Conservation (phyloP, 306 rosid genomes). For the Begonia fuchsioides region DNA sequence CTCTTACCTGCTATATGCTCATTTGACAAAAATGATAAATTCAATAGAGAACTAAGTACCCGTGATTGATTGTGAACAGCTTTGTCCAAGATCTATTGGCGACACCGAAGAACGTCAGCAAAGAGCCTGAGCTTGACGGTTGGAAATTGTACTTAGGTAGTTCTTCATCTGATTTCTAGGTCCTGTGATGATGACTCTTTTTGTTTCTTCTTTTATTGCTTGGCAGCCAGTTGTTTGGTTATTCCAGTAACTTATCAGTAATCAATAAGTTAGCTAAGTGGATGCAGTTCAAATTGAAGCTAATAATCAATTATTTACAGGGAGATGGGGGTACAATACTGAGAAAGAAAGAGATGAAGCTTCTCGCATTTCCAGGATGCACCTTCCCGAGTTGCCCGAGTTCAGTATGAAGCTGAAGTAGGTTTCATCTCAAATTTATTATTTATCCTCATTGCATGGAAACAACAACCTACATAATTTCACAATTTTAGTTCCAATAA, state of each 20-base stretch:
- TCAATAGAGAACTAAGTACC: constrained; percentile 11
- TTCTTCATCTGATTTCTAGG: background rate
- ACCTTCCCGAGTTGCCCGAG: constrained; percentile 36
- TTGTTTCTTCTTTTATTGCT: background rate
- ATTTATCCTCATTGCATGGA: too few relatives aligned
- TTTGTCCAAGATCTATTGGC: constrained; percentile 83
- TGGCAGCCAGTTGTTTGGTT: background rate
- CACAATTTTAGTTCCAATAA: too few relatives aligned
- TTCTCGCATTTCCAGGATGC: constrained; percentile 46
- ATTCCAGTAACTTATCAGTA: background rate
- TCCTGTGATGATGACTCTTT: background rate
- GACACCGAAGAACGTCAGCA: constrained; percentile 68
- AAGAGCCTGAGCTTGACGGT: constrained; percentile 65
- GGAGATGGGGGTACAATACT: constrained; percentile 85
- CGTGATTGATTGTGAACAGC: constrained; percentile 24
- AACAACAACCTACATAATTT: too few relatives aligned
- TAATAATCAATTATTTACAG: constrained; percentile 19
- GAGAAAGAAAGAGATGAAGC: constrained; percentile 77
- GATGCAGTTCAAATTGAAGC: constrained; percentile 5
- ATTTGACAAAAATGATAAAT: background rate
- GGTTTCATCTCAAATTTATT: background rate
- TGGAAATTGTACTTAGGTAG: constrained; percentile 85
- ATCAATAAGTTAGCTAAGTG: background rate
- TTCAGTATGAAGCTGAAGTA: constrained; percentile 60
- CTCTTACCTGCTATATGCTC: too few relatives aligned